Conservation (phyloP, 169 alveolate species). For the Cryptosporidium meleagridis region DNA sequence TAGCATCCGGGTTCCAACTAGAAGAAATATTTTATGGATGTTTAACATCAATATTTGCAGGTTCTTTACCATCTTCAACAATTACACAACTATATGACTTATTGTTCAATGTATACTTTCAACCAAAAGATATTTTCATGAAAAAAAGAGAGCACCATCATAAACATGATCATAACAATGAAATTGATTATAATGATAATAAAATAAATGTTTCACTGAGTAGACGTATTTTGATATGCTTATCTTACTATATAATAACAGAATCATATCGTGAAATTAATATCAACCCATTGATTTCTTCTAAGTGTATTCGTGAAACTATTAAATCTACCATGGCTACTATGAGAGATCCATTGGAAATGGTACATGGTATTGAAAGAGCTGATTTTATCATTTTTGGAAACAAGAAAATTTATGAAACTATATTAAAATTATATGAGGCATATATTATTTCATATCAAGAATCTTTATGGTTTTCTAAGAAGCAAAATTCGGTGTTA, state of each 20-base stretch:
- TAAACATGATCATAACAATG: background rate
- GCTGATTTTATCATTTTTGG: slow-evolving; percentile 74
- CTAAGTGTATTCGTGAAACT: slow-evolving; percentile 72
- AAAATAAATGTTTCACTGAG: slow-evolving; percentile 44
- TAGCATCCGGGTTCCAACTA: slow-evolving; percentile 72
- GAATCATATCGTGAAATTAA: slow-evolving; percentile 75
- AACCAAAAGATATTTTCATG: slow-evolving; percentile 60
- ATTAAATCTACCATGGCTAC: slow-evolving; percentile 65
- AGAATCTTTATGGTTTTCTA: slow-evolving; percentile 68
- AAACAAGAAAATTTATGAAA: slow-evolving; percentile 54
- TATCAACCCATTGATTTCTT: slow-evolving; percentile 60
- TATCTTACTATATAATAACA: slow-evolving; percentile 52
- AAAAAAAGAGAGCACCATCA: background rate
- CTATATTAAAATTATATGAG: slow-evolving; percentile 48
- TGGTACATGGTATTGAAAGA: slow-evolving; percentile 75
- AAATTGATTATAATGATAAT: slow-evolving; percentile 28
- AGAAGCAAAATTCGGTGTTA: slow-evolving; percentile 59
- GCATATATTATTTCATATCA: slow-evolving; percentile 68
- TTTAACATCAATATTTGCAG: slow-evolving; percentile 67
- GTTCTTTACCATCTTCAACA: slow-evolving; percentile 68
- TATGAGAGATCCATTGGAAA: slow-evolving; percentile 71
- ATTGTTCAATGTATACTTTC: slow-evolving; percentile 66
- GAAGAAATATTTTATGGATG: slow-evolving; percentile 63
- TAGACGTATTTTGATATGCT: slow-evolving; percentile 59
- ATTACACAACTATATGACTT: slow-evolving; percentile 64